Conservation (phyloP, 2,329 filamentous ascomycete genomes). For the Didymella sp. region DNA sequence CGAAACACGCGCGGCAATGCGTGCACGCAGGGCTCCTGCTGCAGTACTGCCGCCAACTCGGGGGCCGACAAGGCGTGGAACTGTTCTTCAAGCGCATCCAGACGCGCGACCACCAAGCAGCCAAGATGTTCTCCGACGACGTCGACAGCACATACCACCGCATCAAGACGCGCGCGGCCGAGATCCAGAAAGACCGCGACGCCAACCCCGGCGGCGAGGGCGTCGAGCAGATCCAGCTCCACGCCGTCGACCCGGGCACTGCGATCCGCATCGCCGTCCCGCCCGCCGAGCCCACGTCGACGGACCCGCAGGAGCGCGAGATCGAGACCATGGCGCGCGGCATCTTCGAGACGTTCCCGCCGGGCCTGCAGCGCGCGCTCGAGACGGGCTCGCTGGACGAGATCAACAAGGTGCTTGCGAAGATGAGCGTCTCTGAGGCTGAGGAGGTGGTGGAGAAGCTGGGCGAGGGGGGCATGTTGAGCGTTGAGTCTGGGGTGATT, state of each 20-base stretch:
- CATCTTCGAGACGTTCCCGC: slow-evolving; percentile 84
- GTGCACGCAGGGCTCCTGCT: slow-evolving; percentile 92
- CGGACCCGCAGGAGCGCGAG: slow-evolving; percentile 62
- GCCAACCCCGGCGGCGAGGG: slow-evolving; percentile 62
- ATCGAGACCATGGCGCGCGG: slow-evolving; percentile 67
- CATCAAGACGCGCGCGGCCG: slow-evolving; percentile 77
- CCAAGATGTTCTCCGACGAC: slow-evolving; percentile 90
- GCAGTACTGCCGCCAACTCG: slow-evolving; percentile 92
- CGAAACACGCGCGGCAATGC: slow-evolving; percentile 80
- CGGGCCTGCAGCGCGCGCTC: slow-evolving; percentile 80
- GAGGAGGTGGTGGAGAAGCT: slow-evolving; percentile 84
- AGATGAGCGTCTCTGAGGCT: slow-evolving; percentile 87
- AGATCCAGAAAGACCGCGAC: slow-evolving; percentile 69
- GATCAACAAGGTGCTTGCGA: slow-evolving; percentile 85
- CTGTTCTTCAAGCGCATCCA: slow-evolving; percentile 97
- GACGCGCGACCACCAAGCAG: slow-evolving; percentile 85
- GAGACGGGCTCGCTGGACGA: slow-evolving; percentile 88
- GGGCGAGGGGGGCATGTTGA: slow-evolving; percentile 85
- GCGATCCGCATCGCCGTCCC: slow-evolving; percentile 89
- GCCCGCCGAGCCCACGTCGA: slow-evolving; percentile 56
- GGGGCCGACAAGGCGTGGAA: slow-evolving; percentile 84
- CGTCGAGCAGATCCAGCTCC: slow-evolving; percentile 95
- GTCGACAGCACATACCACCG: slow-evolving; percentile 85
- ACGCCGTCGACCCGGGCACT: slow-evolving; percentile 92
- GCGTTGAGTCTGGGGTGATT: slow-evolving; percentile 90